Evolutionary conservation across 805 yeast genomes (phyloP), one percentile per base, ranked within the genome.

Genomic region (Tetrapisispora fleetii): DNA sequence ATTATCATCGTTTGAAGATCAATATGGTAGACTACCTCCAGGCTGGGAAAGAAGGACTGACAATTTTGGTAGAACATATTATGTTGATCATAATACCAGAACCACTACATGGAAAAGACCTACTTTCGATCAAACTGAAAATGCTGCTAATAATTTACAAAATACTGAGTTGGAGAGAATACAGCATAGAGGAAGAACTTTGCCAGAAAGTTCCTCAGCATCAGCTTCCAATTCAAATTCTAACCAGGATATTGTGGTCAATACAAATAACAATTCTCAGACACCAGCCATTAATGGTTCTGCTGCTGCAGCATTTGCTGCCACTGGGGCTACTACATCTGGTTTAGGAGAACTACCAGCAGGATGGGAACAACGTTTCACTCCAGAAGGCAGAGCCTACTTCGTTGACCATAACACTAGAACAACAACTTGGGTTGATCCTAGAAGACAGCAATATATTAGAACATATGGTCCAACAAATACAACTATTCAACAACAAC

Each of bases 71-170:
- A 80, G 99, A 63, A 91, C 98, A 1, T 93, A 93, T 69, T 93
- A 91, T 64, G 99, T 93, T 36, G 99, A 93, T 69, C 99, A 93
- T 70, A 89, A 91, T 67, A 86, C 96, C 19, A 81, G 97, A 69
- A 86, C 96, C 9, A 93, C 99, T 9, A 91, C 99, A n/a, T 93
- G 99, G 99, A 89, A 85, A 59, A 79, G 99, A 59, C 99, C 99
- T 30, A 81, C 93, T 3, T 65, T 81, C 54, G 91, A 84, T 47
- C 87, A 85, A 60, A 73, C 81, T 39, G 95, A 68, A 50, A 71
- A 78, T 62, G 72, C 72, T 28, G 72, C 68, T 51, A 83, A 78
- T 63, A 69, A 85, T 60, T 83, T 76, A 59, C 77, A 76, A 54
- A 77, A 78, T 47, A 84, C 93, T 5, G 96, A 91, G 56, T 81